Percentiles rank a stretch among this genome's conserved stretches.
Evolutionary conservation across 176 grass and related monocot genomes (phyloP).

Genomic region (Eleusine indica): DNA sequence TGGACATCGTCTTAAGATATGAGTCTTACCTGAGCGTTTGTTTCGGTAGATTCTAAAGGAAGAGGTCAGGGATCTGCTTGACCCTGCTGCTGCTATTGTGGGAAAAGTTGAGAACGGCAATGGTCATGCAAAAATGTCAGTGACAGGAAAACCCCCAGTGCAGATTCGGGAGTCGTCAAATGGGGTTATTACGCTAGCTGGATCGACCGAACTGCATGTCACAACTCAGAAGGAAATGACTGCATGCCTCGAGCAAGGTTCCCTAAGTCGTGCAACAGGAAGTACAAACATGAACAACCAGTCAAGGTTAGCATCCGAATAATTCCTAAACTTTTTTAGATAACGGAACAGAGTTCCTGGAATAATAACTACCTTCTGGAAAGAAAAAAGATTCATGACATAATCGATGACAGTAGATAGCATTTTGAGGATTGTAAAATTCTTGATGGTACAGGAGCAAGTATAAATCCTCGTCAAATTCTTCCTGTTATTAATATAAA

Average conservation of each 20-base stretch:
- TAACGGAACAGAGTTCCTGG: no score
- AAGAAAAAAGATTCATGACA: neutral
- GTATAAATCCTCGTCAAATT: neutral
- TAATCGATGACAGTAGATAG: neutral
- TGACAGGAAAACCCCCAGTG: slow-evolving; percentile 82
- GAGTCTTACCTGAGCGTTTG: neutral
- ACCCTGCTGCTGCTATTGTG: slow-evolving; percentile 41
- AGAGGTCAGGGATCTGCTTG: slow-evolving; percentile 95
- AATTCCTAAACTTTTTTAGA: neutral
- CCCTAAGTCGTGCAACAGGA: slow-evolving; percentile 79
- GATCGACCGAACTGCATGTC: slow-evolving; percentile 89
- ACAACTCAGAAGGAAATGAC: slow-evolving; percentile 88
- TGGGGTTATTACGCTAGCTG: slow-evolving; percentile 91
- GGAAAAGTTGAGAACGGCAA: slow-evolving; percentile 75
- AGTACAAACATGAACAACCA: slow-evolving; percentile 99
- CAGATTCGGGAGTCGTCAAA: slow-evolving; percentile 98
- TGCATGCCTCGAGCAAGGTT: slow-evolving; percentile 87
- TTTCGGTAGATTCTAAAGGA: slow-evolving; percentile 90
- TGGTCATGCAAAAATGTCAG: slow-evolving; percentile 60
- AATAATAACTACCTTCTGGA: neutral
- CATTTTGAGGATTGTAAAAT: slow-evolving; percentile 12
- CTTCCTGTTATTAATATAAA: neutral
- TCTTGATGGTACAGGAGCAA: neutral
- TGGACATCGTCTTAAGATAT: neutral
- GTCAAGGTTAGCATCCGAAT: slow-evolving; percentile 66